Conservation (phyloP, 148 eudicot species). For the Rhododendron simsii region DNA sequence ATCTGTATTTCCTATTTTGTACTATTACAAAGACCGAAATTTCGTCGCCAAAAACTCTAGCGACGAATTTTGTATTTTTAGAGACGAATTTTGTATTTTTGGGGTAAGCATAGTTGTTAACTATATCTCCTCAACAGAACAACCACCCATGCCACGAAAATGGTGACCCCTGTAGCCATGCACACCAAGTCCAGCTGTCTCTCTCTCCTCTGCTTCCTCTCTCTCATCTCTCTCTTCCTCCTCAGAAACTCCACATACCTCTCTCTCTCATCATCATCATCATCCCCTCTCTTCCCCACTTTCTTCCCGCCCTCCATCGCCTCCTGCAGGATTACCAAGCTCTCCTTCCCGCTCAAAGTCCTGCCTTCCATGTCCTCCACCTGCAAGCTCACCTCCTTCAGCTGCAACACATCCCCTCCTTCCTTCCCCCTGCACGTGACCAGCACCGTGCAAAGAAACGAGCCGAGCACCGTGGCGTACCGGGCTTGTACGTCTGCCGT, state of each 20-base stretch:
- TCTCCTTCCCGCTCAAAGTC: slow-evolving; percentile 38
- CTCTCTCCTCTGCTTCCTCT: slow-evolving; percentile 30
- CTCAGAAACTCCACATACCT: slow-evolving; percentile 28
- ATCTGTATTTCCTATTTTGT: too few species aligned
- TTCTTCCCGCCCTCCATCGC: slow-evolving; percentile 31
- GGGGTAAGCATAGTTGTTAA: background rate
- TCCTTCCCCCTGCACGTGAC: slow-evolving; percentile 40
- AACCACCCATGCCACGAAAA: slow-evolving; percentile 25
- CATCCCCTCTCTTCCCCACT: slow-evolving; percentile 20
- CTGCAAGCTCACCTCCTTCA: slow-evolving; percentile 47
- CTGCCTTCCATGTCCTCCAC: slow-evolving; percentile 58
- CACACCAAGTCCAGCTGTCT: slow-evolving; percentile 27
- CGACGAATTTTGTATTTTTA: too few species aligned
- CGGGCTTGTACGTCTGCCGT: slow-evolving; percentile 32
- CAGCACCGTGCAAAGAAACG: slow-evolving; percentile 32
- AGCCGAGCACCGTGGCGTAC: slow-evolving; percentile 36
- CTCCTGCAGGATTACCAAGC: slow-evolving; percentile 37
- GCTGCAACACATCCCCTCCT: slow-evolving; percentile 31
- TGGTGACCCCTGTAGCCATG: slow-evolving; percentile 23
- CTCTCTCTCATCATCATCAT: slow-evolving; percentile 18
- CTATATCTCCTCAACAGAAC: slow-evolving; percentile 8
- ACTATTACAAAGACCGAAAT: too few species aligned
- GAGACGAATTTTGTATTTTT: too few species aligned
- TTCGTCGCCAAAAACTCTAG: too few species aligned
- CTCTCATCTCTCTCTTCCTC: slow-evolving; percentile 27